Percentiles rank a stretch among this genome's conserved stretches.
These are phyloP conservation scores for Hygrophila difformis DNA, from an alignment of 257 asterid species.

Conservation along the genomic window DNA sequence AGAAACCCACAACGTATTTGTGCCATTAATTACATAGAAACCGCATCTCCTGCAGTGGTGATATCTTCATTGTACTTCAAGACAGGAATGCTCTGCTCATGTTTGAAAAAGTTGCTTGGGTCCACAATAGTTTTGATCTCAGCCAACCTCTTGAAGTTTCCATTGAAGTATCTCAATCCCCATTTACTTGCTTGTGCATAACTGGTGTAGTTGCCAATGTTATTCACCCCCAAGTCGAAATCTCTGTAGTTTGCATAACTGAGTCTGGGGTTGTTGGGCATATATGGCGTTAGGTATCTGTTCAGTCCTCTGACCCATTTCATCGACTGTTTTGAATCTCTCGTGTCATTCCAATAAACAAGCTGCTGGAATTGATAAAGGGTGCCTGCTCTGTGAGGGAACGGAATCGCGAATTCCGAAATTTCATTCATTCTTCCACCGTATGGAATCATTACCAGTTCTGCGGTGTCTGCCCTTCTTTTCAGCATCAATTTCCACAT, in stretches of 20 bases:
- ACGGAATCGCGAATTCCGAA: neutral
- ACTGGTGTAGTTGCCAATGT: slow-evolving; percentile 1
- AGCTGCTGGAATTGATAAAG: neutral
- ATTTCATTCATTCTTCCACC: slow-evolving; percentile 10
- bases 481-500: neutral
- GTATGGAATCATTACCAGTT: neutral
- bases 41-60: no score
- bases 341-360: neutral
- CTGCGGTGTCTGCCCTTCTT: neutral
- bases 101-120: slow-evolving; percentile 2
- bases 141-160: slow-evolving; percentile 1
- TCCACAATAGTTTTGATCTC: slow-evolving; percentile 3
- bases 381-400: slow-evolving; percentile 9
- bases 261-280: neutral
- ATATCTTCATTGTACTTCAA: no score
- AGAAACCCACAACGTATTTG: no score
- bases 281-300: slow-evolving; percentile 22
- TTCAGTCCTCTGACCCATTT: slow-evolving; percentile 16
- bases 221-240: slow-evolving; percentile 5
- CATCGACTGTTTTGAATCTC: slow-evolving; percentile 9
- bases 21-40: no score
- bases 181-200: slow-evolving; percentile 5
- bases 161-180: slow-evolving; percentile 8
- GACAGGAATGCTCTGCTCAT: slow-evolving; percentile 4
- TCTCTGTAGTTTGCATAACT: slow-evolving; percentile 6